Conservation (phyloP, 805 yeast species). For the Lachancea thermotolerans region DNA sequence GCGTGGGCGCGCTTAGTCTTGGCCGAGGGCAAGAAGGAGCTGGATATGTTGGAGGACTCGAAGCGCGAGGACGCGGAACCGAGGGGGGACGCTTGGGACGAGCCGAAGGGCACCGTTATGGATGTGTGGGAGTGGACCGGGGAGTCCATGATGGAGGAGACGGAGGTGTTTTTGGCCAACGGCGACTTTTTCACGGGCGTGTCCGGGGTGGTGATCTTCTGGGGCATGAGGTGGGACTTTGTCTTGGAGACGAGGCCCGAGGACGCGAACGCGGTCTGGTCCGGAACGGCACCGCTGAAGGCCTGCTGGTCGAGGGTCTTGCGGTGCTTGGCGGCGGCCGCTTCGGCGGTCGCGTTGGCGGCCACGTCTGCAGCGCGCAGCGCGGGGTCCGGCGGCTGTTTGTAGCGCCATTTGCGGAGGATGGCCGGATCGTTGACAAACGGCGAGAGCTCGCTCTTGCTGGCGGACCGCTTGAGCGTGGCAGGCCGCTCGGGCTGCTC, state of each 20-base stretch:
- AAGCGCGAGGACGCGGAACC: conserved; percentile 4
- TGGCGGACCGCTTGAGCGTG: conserved; percentile 20
- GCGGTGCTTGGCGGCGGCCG: conserved; percentile 4
- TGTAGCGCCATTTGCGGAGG: conserved; percentile 18
- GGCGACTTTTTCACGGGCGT: conserved; percentile 32
- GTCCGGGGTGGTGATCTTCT: conserved; percentile 23
- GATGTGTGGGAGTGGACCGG: conserved; percentile 9
- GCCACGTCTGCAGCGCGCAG: no score
- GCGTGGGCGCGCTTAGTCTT: conserved; percentile 27
- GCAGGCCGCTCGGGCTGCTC: conserved; percentile 15
- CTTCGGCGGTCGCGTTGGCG: not conserved
- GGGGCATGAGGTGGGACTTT: conserved; percentile 15
- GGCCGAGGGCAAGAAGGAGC: conserved; percentile 4
- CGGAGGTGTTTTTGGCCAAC: conserved; percentile 9
- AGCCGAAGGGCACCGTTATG: conserved; percentile 2
- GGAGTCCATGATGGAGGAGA: conserved; percentile 10
- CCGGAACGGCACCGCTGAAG: conserved; percentile 21
- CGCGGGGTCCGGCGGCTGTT: conserved; percentile 1
- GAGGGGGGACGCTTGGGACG: conserved; percentile 7
- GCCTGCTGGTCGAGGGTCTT: conserved; percentile 4
- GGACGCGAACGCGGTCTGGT: conserved; percentile 23
- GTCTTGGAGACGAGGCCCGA: conserved; percentile 28
- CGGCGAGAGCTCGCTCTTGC: conserved; percentile 28
- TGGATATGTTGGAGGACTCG: conserved; percentile 5
- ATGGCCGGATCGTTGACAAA: conserved; percentile 23